A percentile compares a stretch with the other conserved stretches of the same genome.
These are phyloP conservation scores for Monilinia polystroma DNA, from an alignment of 2,329 filamentous ascomycete genomes.

Conservation along the genomic window DNA sequence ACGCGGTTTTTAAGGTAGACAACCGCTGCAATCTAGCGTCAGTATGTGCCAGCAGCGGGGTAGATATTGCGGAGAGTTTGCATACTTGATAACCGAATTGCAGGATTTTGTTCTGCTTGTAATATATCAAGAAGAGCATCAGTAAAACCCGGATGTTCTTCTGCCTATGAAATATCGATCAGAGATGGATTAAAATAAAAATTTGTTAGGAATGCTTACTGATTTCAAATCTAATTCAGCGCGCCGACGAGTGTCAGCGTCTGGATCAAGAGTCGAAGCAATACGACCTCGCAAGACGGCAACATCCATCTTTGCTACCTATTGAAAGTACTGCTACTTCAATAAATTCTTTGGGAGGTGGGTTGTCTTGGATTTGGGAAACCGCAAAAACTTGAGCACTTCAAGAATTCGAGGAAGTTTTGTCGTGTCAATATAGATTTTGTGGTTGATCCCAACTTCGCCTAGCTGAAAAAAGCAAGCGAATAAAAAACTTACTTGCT, in stretches of 20 bases:
- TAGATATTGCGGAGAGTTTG: constrained; percentile 36
- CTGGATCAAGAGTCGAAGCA: constrained; percentile 70
- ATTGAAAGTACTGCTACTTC: constrained; percentile 16
- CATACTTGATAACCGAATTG: constrained; percentile 85
- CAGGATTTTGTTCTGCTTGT: constrained; percentile 80
- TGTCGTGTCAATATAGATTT: constrained; percentile 24
- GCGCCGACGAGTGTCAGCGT: constrained; percentile 71
- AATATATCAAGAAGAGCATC: constrained; percentile 89
- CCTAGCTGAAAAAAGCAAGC: constrained; percentile 24
- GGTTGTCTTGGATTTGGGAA: constrained; percentile 6
- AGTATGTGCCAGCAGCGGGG: constrained; percentile 38
- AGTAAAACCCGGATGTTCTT: constrained; percentile 85
- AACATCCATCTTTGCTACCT: constrained; percentile 61
- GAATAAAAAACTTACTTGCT: constrained; percentile 19
- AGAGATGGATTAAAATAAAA: constrained; percentile 26
- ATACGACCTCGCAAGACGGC: constrained; percentile 73
- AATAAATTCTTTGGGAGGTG: constrained; percentile 13
- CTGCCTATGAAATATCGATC: constrained; percentile 59
- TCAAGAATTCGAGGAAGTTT: constrained; percentile 22
- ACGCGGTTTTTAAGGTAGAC: constrained; percentile 98
- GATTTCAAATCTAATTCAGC: constrained; percentile 80
- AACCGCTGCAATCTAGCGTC: constrained; percentile 61
- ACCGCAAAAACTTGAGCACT: constrained; percentile 21
- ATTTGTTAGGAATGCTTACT: constrained; percentile 50
- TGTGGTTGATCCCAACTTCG: constrained; percentile 21